These are phyloP conservation scores for Artemisia annua DNA, from an alignment of 129 eudicot genomes.

Conservation along the genomic window DNA sequence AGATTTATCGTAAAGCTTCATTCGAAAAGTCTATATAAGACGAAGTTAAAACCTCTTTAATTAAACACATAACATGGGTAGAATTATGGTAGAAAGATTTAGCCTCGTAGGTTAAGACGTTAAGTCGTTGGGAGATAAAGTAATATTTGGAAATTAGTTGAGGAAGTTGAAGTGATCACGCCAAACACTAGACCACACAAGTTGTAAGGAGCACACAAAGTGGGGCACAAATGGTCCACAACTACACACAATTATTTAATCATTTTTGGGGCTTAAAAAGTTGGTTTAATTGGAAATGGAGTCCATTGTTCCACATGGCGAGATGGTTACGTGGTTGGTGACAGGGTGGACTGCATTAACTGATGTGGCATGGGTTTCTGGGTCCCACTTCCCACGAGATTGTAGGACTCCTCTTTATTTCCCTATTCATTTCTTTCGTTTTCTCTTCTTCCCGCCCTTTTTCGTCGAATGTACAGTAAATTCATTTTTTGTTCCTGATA, in stretches of 20 bases:
- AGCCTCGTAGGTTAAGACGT: no score
- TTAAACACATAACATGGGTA: no score
- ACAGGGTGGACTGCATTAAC: conserved; percentile 41
- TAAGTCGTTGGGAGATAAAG: no score
- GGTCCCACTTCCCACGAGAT: conserved; percentile 36
- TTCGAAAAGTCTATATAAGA: no score
- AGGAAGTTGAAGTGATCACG: conserved; percentile 8
- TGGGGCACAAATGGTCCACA: conserved; percentile 26
- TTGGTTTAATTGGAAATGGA: neutral
- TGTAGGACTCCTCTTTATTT: conserved; percentile 21
- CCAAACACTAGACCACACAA: neutral
- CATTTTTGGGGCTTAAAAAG: neutral
- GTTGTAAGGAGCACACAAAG: conserved; percentile 24
- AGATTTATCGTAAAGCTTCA: no score
- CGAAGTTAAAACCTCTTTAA: no score
- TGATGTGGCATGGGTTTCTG: conserved; percentile 52
- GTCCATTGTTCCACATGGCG: conserved; percentile 3
- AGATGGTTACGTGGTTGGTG: conserved; percentile 38
- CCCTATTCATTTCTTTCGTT: neutral
- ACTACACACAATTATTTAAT: neutral
- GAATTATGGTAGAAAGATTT: no score
- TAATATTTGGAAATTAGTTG: neutral
- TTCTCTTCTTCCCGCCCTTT: neutral
- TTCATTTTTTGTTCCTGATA: no score
- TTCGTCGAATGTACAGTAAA: no score